Evolutionary conservation across 2,329 filamentous ascomycete genomes (phyloP), one percentile per base, ranked within the genome.

Genomic region (Microdochium paspali): DNA sequence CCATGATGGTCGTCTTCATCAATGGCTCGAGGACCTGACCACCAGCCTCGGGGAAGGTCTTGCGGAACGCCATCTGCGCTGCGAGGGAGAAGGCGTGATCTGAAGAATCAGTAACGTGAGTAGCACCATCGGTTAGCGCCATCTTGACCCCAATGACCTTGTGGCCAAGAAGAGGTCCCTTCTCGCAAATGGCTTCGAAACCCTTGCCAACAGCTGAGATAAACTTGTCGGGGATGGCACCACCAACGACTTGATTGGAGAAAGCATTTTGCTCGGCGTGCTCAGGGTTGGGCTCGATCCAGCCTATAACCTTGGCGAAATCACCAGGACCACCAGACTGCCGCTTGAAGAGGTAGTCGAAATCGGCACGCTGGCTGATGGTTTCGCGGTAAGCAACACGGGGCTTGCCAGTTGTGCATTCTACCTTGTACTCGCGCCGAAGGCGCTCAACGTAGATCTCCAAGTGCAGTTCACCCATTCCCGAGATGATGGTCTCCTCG

Each of bases 401-500:
- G 4, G 93, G 93, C 65, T 95, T 87, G 49, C 93, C 93, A n/a
- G 90, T 96, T 59, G 87, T 79, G 66, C 91, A 95, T 54, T 96
- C 93, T 47, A 95, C 90, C 63, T 87, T 89, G 77, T 98, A 98
- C 70, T 98, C 93, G 62, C 93, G 85, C 58, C 87, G 85, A 73
- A 98, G 90, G 57, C 93, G 90, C 72, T 98, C 93, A 45, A 98
- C 83, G 66, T 98, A 98, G 61, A 98, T 95, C 61, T 95, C 90
- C 24, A 98, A 76, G 67, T 98, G 93, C 56, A 98, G 69, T 67
- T 98, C 93, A 56, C 93, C 93, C 93, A 98, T 98, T 50, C 93
- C 93, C 39, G 87, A 94, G 61, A 98, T 97, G 61, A 98, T 95
- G 44, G 91, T 97, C 73, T 98, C 89, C 62, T 95, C 86, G 54